Percentiles rank a stretch among this genome's conserved stretches.
phyloP scores from a whole-genome alignment of 352 stramenopile genomes.

The Phytophthora citricola region DNA sequence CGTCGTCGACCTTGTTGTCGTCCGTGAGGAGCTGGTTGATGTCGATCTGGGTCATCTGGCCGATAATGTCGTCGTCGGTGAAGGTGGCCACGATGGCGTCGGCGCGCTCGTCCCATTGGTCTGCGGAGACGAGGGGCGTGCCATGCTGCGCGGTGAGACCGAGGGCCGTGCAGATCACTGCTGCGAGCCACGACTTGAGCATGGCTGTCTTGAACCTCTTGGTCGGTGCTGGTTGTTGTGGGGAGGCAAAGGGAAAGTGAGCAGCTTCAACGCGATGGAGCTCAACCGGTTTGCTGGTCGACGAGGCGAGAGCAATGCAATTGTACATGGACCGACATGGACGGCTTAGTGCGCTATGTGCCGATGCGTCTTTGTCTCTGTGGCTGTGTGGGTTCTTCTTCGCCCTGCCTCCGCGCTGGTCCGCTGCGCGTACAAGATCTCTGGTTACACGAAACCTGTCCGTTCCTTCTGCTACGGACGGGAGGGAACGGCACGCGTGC shows the following conservation, averaged over 20 bases:
- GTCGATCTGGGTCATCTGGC: constrained; percentile 91
- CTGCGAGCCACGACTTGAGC: constrained; percentile 33
- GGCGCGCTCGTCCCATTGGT: constrained; percentile 24
- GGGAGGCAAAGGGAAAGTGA: constrained; percentile 31
- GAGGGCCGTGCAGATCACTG: constrained; percentile 23
- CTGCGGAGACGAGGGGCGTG: constrained; percentile 14
- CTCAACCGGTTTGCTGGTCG: not conserved
- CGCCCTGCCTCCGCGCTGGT: not conserved
- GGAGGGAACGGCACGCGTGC: not conserved
- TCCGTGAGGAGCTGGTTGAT: constrained; percentile 69
- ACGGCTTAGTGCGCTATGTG: too few relatives aligned
- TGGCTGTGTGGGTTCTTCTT: not conserved
- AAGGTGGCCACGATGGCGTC: constrained; percentile 29
- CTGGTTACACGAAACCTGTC: not conserved
- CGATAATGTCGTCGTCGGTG: constrained; percentile 54
- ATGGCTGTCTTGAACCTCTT: constrained; percentile 17
- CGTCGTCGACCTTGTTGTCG: constrained; percentile 37
- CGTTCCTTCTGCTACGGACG: not conserved
- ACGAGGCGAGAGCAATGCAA: not conserved
- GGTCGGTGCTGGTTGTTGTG: constrained; percentile 3
- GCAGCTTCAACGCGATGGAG: constrained; percentile 1
- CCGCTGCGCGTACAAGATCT: not conserved
- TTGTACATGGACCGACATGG: too few relatives aligned
- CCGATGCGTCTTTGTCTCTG: not conserved
- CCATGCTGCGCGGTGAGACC: constrained; percentile 17